A percentile compares a stretch with the other conserved stretches of the same genome.
Evolutionary conservation across 2,329 filamentous ascomycete species (phyloP).

Genomic region (Coniochaeta sp.): DNA sequence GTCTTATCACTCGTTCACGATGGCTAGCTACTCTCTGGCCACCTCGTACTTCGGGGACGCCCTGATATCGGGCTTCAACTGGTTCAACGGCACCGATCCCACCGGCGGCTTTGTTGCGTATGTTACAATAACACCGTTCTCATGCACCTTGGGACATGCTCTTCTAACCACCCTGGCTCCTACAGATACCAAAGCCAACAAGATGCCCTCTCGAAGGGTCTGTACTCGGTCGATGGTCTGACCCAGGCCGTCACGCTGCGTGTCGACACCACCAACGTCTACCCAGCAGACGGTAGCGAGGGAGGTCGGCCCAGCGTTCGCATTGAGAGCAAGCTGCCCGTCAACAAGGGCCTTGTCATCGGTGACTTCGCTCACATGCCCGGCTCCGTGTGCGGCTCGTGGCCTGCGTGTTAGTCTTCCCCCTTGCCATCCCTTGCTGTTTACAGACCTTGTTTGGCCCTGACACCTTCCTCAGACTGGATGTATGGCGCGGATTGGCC

Average conservation of each 20-base stretch:
- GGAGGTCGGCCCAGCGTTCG: conserved; percentile 56
- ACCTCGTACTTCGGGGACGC: conserved; percentile 35
- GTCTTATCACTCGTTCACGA: background rate
- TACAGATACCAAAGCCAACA: conserved; percentile 37
- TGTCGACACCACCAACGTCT: conserved; percentile 38
- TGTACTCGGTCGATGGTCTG: conserved; percentile 33
- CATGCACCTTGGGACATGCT: conserved; percentile 11
- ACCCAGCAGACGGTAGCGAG: conserved; percentile 27
- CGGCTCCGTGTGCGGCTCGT: background rate
- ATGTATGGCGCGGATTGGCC: background rate
- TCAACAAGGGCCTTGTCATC: conserved; percentile 35
- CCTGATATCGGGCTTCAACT: conserved; percentile 41
- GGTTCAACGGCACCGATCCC: conserved; percentile 53
- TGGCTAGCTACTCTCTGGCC: conserved; percentile 29
- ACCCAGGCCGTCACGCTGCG: conserved; percentile 37
- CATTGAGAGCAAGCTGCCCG: conserved; percentile 54
- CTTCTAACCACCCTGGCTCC: conserved; percentile 45
- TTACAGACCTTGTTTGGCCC: too few species aligned
- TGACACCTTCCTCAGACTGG: background rate
- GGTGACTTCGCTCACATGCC: background rate
- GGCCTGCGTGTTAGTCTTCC: background rate
- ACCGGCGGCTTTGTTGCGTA: conserved; percentile 72
- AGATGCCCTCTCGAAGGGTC: conserved; percentile 29
- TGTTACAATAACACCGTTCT: conserved; percentile 31
- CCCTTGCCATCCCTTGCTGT: conserved; percentile 22